These are phyloP conservation scores for Gossypioides kirkii DNA, from an alignment of 345 rosid genomes.

Conservation along the genomic window DNA sequence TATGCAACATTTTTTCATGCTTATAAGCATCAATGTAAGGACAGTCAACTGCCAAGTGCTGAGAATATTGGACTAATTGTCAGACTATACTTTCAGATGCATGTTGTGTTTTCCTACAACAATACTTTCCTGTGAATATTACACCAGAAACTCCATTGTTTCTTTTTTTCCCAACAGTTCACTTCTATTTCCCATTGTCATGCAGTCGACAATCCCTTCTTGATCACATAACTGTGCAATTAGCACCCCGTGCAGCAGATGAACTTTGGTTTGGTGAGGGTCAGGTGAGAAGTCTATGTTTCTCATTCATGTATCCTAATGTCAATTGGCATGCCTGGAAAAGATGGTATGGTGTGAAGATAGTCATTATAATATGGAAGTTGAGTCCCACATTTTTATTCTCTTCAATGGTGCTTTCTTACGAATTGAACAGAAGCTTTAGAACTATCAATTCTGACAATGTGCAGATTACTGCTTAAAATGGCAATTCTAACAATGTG, in stretches of 20 bases:
- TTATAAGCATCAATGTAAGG: not conserved
- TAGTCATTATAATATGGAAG: not conserved
- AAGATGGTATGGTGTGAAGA: constrained; percentile 2
- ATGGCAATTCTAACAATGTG: not conserved
- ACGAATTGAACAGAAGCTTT: not conserved
- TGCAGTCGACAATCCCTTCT: constrained; percentile 82
- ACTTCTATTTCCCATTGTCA: constrained; percentile 9
- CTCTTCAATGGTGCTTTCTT: not conserved
- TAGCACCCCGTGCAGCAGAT: constrained; percentile 98
- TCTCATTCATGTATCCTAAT: not conserved
- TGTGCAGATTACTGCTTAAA: not conserved
- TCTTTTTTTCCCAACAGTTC: not conserved
- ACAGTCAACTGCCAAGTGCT: not conserved
- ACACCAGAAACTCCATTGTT: not conserved
- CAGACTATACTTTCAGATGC: not conserved
- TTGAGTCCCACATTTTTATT: not conserved
- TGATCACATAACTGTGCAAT: constrained; percentile 91
- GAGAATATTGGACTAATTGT: not conserved
- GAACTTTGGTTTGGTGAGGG: constrained; percentile 82
- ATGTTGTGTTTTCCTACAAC: not conserved
- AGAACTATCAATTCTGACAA: not conserved
- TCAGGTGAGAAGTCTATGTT: constrained; percentile 49
- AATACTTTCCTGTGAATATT: not conserved
- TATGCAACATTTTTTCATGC: constrained; percentile 9
- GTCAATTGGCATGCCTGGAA: not conserved